Evolutionary conservation across 2,329 filamentous ascomycete species (phyloP).

Genomic region (Plenodomus tracheiphilus): DNA sequence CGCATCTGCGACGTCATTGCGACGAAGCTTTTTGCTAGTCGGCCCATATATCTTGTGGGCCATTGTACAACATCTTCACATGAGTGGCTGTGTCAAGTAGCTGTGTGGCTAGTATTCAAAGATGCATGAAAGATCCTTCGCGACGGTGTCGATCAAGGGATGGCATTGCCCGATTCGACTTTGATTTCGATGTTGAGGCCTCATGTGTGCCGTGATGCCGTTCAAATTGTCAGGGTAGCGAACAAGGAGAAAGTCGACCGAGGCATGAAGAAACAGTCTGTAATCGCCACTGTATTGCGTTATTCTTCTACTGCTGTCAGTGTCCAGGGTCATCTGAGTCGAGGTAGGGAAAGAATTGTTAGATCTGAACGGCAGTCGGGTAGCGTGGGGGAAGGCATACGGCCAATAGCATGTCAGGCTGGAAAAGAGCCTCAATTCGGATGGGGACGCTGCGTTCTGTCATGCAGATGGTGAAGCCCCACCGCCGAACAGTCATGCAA

Average conservation of each 20-base stretch:
- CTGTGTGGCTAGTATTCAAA: neutral
- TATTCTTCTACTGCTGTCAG: neutral
- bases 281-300: no score
- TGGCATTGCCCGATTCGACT: neutral
- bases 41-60: constrained; percentile 1
- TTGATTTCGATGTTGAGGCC: neutral
- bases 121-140: neutral
- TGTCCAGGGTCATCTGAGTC: neutral
- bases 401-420: neutral
- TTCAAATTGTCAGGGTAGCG: neutral
- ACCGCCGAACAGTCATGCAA: neutral
- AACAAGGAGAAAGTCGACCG: neutral
- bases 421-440: neutral
- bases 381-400: neutral
- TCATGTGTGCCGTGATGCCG: neutral
- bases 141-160: neutral
- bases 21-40: constrained; percentile 16
- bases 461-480: neutral
- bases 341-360: neutral
- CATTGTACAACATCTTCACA: neutral
- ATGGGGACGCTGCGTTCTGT: neutral
- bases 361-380: neutral
- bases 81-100: neutral
- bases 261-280: neutral
- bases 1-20: constrained; percentile 26